Conservation (phyloP, 2,329 filamentous ascomycete species). For the Trichoderma harzianum region DNA sequence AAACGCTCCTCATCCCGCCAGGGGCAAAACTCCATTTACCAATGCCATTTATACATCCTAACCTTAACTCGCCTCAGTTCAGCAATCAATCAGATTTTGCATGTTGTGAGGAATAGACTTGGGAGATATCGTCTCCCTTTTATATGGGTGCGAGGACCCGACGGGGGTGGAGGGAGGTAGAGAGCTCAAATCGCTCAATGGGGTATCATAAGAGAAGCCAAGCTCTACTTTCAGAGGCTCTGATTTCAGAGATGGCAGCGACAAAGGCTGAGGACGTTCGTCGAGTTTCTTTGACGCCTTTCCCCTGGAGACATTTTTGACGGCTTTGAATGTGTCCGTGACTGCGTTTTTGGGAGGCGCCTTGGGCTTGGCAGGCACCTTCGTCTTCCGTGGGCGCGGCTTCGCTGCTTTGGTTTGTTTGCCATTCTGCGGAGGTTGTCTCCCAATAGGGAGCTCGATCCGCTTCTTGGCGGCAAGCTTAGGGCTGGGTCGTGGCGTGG, state of each 20-base stretch:
- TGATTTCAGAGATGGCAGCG: constrained; percentile 28
- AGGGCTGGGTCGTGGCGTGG: constrained; percentile 57
- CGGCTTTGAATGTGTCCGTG: constrained; percentile 44
- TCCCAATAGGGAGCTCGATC: constrained; percentile 47
- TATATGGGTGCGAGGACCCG: background rate
- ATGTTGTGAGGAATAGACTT: constrained; percentile 41
- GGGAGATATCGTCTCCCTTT: constrained; percentile 42
- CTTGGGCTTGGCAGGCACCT: constrained; percentile 35
- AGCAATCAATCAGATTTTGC: constrained; percentile 35
- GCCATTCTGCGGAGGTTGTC: constrained; percentile 19
- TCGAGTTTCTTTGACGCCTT: constrained; percentile 24
- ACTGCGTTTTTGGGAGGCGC: constrained; percentile 38
- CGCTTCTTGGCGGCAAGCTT: constrained; percentile 49
- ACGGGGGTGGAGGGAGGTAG: constrained; percentile 25
- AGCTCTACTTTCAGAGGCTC: constrained; percentile 19
- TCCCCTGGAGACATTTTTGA: constrained; percentile 34
- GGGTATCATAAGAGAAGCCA: background rate
- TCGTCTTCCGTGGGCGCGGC: constrained; percentile 33
- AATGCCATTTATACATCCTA: constrained; percentile 9
- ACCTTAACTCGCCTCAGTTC: background rate
- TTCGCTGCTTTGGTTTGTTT: constrained; percentile 27
- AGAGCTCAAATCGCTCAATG: constrained; percentile 22
- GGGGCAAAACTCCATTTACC: background rate
- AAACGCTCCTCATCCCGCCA: background rate
- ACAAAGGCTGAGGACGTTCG: constrained; percentile 2